Evolutionary conservation across 2,329 filamentous ascomycete genomes (phyloP), one percentile per base, ranked within the genome.

Genomic region (Arthroderma sp.): DNA sequence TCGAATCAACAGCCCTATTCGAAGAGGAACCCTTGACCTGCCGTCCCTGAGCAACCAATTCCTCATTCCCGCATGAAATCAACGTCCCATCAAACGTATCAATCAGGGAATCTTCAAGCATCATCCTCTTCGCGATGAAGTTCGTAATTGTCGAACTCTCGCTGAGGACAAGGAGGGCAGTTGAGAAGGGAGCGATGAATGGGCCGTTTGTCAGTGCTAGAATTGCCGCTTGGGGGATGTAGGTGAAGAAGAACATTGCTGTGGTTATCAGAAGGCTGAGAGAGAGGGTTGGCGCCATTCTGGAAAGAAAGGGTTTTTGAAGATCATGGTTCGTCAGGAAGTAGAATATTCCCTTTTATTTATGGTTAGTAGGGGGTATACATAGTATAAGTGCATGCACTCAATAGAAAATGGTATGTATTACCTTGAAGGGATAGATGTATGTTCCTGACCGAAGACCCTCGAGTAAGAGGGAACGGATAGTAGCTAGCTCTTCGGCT

Each of bases 171-270:
- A 82, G 75, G 28, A 83, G 62, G 4, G 68, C 67, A 27, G 73
- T 77, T 32, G 78, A 76, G 40, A 78, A 67, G 28, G 77, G 74
- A 29, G 77, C 80, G 36, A 43, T 36, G 6, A 84, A 58, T 39
- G 77, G 88, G 0, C 89, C 89, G 52, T 86, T 89, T 50, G 93
- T 83, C 55, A 95, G 80, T 42, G 86, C 74, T 38, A 94, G 74
- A 9, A 94, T 63, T 1, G 86, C 83, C 27, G 86, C 75, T 68
- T 95, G 89, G 0, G 89, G 89, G 6, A 80, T 59, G 61, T 94
- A 95, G 40, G 87, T 83, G 59, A 95, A 80, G 53, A 83, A 69
- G 65, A 96, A 95, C 85, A 95, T 93, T 61, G 76, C 71, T 7
- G 71, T 70, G 1, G 88, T 80, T 38, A 95, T 80, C 38, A 77